Conservation (phyloP, 2,329 filamentous ascomycete genomes). For the Ascochyta pisi region DNA sequence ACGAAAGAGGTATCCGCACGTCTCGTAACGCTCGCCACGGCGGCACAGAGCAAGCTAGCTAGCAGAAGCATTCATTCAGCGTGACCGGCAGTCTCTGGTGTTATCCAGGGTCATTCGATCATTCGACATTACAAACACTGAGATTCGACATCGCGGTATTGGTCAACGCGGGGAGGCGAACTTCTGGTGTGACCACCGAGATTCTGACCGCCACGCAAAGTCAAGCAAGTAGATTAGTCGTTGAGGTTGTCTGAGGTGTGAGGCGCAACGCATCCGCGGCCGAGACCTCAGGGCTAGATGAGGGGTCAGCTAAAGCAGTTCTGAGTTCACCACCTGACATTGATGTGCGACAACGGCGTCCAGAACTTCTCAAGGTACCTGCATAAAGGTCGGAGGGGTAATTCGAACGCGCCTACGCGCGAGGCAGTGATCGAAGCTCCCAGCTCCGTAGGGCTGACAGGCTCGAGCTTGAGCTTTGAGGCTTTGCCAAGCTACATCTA, state of each 20-base stretch:
- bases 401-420: constrained; percentile 2
- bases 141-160: constrained; percentile 22
- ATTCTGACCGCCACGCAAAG: constrained; percentile 34
- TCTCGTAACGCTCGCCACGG: constrained; percentile 31
- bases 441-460: constrained; percentile 26
- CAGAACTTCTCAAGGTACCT: constrained; percentile 34
- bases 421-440: constrained; percentile 14
- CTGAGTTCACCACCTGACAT: constrained; percentile 33
- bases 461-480: constrained; percentile 21
- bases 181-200: constrained; percentile 35
- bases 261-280: constrained; percentile 43
- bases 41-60: constrained; percentile 15
- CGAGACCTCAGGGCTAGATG: constrained; percentile 29
- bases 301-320: constrained; percentile 26
- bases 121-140: constrained; percentile 36
- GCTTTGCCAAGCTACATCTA: constrained; percentile 4
- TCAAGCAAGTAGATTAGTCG: constrained; percentile 22
- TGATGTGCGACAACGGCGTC: constrained; percentile 28
- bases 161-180: constrained; percentile 33
- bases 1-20: constrained; percentile 34
- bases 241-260: constrained; percentile 16
- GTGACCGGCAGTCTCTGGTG: constrained; percentile 20
- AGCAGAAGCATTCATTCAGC: constrained; percentile 27
- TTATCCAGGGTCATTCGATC: constrained; percentile 27
- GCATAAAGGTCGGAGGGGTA: constrained; percentile 25